phyloP scores from a whole-genome alignment of 176 grass and related monocot genomes.

The Lolium rigidum region DNA sequence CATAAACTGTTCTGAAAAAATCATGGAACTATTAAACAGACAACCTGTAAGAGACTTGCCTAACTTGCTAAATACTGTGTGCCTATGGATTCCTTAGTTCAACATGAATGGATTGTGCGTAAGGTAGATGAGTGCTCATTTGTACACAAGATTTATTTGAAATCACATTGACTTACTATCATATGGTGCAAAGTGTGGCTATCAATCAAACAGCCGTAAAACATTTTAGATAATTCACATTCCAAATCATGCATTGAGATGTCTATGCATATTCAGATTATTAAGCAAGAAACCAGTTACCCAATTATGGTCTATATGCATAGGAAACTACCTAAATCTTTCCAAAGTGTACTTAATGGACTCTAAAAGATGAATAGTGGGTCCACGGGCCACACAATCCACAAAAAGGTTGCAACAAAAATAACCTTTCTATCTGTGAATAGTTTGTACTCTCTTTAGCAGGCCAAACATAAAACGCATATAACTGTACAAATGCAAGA shows the following conservation, averaged over 20 bases:
- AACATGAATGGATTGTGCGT: not conserved
- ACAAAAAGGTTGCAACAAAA: not conserved
- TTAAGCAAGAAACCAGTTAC: conserved; percentile 9
- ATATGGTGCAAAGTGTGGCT: not conserved
- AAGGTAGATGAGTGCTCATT: conserved; percentile 10
- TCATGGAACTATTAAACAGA: not conserved
- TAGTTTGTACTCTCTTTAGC: not conserved
- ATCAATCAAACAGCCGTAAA: not conserved
- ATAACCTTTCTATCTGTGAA: not conserved
- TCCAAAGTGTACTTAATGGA: not conserved
- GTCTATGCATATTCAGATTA: conserved; percentile 1
- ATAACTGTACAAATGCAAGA: not conserved
- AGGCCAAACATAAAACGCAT: conserved; percentile 20
- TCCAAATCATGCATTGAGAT: not conserved
- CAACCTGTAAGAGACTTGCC: not conserved
- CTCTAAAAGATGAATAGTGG: not conserved
- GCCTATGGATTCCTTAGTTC: not conserved
- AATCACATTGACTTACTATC: not conserved
- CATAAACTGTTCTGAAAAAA: conserved; percentile 12
- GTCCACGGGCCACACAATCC: not conserved
- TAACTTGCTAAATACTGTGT: conserved; percentile 5
- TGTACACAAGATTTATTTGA: not conserved
- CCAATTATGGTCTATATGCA: not conserved
- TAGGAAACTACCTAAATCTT: not conserved
- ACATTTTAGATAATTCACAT: not conserved